Evolutionary conservation across 495 filamentous ascomycete species (phyloP).

Genomic region (Sabuloglossum arenarium): DNA sequence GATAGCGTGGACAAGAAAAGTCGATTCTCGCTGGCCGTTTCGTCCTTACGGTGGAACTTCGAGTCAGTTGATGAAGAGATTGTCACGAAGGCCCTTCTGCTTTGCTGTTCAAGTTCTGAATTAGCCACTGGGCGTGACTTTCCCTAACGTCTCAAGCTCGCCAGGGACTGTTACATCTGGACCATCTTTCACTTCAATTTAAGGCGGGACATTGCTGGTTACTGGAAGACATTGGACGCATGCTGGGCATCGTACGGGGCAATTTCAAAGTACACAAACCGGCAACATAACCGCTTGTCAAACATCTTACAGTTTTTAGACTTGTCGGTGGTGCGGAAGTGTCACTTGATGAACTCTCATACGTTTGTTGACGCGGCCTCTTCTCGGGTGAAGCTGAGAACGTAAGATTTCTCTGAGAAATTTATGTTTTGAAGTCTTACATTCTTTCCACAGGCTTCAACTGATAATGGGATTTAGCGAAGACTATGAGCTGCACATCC

Average conservation of each 20-base stretch:
- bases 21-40: neutral
- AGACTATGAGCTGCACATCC: conserved; percentile 40
- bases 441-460: neutral
- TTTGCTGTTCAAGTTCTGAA: neutral
- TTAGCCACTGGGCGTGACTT: neutral
- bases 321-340: neutral
- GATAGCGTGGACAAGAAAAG: neutral
- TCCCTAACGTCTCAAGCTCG: neutral
- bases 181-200: neutral
- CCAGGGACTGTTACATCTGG: neutral
- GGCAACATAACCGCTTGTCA: neutral
- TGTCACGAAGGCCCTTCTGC: neutral
- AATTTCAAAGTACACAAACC: neutral
- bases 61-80: neutral
- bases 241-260: neutral
- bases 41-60: neutral
- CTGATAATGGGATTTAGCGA: conserved; percentile 12
- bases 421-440: conserved; percentile 1
- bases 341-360: conserved; percentile 5
- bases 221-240: neutral
- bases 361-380: conserved; percentile 6
- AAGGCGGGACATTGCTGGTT: neutral
- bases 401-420: neutral
- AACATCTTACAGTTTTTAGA: neutral
- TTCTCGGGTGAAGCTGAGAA: conserved; percentile 6